Conservation (phyloP, 1,139 yeast species). For the Scheffersomyces cryptocercus region DNA sequence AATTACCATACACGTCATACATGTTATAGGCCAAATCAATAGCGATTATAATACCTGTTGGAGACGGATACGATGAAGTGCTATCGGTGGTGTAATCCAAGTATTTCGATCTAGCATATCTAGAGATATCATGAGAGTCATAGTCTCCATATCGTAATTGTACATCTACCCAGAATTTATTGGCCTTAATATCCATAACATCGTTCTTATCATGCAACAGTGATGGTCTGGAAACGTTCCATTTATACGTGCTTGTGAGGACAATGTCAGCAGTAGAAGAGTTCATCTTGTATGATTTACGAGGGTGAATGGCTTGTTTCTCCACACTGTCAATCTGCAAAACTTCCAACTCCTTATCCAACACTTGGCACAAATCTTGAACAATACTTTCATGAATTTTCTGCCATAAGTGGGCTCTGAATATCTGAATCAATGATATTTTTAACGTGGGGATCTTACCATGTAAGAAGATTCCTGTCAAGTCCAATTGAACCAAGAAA, state of each 20-base stretch:
- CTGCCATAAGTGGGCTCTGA: slow-evolving; percentile 98
- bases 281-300: slow-evolving; percentile 97
- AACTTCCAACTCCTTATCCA: slow-evolving; percentile 84
- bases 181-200: slow-evolving; percentile 51
- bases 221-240: slow-evolving; percentile 88
- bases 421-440: slow-evolving; percentile 92
- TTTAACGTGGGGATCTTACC: slow-evolving; percentile 98
- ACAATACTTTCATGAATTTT: slow-evolving; percentile 96
- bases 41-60: slow-evolving; percentile 89
- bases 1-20: slow-evolving; percentile 95
- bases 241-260: slow-evolving; percentile 70
- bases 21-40: slow-evolving; percentile 93
- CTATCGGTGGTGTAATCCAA: slow-evolving; percentile 91
- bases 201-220: slow-evolving; percentile 66
- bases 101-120: slow-evolving; percentile 91
- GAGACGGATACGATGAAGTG: slow-evolving; percentile 84
- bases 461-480: slow-evolving; percentile 95
- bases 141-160: slow-evolving; percentile 96
- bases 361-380: slow-evolving; percentile 87
- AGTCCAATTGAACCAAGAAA: slow-evolving; percentile 90
- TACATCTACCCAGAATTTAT: slow-evolving; percentile 92
- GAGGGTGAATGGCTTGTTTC: slow-evolving; percentile 92
- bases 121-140: slow-evolving; percentile 94
- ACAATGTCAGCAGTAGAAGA: slow-evolving; percentile 93
- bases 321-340: slow-evolving; percentile 84